Conservation (phyloP, 164 flowering plant genomes). For the Piper longum region DNA sequence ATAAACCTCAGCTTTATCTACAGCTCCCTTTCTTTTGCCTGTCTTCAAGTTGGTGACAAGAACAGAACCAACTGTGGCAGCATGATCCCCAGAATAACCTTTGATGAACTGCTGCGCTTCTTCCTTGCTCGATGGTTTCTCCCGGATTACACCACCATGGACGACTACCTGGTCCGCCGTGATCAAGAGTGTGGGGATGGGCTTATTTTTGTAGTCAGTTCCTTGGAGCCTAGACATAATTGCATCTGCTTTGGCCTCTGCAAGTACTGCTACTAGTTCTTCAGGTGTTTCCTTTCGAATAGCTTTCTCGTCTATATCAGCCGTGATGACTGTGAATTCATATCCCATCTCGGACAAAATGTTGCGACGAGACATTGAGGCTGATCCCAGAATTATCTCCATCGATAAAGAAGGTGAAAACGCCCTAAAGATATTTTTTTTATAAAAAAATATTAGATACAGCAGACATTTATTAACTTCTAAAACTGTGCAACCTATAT, state of each 20-base stretch:
- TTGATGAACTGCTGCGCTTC: slow-evolving; percentile 69
- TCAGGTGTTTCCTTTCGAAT: slow-evolving; percentile 4
- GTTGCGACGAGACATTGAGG: slow-evolving; percentile 2
- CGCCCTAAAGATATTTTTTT: not conserved
- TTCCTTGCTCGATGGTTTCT: slow-evolving; percentile 78
- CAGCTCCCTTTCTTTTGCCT: slow-evolving; percentile 54
- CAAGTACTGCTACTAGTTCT: not conserved
- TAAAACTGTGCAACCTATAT: too few relatives aligned
- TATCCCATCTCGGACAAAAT: slow-evolving; percentile 7
- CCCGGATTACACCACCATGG: slow-evolving; percentile 74
- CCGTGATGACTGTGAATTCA: slow-evolving; percentile 3
- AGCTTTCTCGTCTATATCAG: slow-evolving; percentile 6
- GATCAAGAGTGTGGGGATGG: slow-evolving; percentile 42
- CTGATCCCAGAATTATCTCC: slow-evolving; percentile 6
- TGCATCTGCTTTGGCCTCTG: slow-evolving; percentile 44
- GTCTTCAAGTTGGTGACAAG: slow-evolving; percentile 68
- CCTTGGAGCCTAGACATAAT: slow-evolving; percentile 49
- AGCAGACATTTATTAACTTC: too few relatives aligned
- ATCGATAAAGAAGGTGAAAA: not conserved
- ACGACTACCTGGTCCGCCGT: slow-evolving; percentile 96
- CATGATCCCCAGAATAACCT: slow-evolving; percentile 82
- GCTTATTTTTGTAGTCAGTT: slow-evolving; percentile 27
- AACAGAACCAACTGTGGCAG: slow-evolving; percentile 76
- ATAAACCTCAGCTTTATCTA: slow-evolving; percentile 77
- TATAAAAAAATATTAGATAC: too few relatives aligned